These are phyloP conservation scores for Insectozyma bohioensis DNA, from an alignment of 1,139 yeast species.

Conservation along the genomic window DNA sequence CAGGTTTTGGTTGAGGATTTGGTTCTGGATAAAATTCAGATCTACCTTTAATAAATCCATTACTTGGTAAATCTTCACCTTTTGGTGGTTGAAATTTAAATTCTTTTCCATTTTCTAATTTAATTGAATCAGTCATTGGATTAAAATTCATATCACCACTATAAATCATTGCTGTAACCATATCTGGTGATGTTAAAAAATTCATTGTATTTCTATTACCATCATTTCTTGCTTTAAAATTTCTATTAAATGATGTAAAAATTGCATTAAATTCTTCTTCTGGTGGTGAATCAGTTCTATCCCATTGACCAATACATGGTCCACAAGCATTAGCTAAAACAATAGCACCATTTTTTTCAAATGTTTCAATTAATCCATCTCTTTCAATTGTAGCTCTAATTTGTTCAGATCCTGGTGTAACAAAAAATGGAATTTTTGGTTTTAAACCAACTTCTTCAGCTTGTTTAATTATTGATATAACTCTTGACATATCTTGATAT, in stretches of 20 bases:
- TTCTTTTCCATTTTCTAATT: conserved; percentile 59
- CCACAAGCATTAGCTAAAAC: conserved; percentile 98
- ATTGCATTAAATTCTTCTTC: conserved; percentile 74
- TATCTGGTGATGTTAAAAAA: conserved; percentile 93
- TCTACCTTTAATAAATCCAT: conserved; percentile 84
- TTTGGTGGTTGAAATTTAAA: conserved; percentile 76
- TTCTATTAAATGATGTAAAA: conserved; percentile 93
- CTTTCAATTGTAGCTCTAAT: conserved; percentile 96
- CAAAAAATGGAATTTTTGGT: conserved; percentile 89
- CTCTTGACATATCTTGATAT: conserved; percentile 96
- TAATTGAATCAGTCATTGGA: conserved; percentile 78
- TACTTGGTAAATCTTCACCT: conserved; percentile 82
- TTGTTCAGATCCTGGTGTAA: conserved; percentile 98
- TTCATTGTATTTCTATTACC: conserved; percentile 97
- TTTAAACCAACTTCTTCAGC: conserved; percentile 84
- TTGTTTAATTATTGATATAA: conserved; percentile 81
- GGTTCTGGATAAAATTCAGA: conserved; percentile 80
- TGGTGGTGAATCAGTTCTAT: conserved; percentile 67
- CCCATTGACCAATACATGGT: conserved; percentile 99
- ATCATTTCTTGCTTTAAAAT: conserved; percentile 95
- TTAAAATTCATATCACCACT: conserved; percentile 88
- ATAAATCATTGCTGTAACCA: conserved; percentile 94
- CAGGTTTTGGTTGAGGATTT: conserved; percentile 70
- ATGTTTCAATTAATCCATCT: conserved; percentile 81
- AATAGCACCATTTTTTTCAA: conserved; percentile 81